Evolutionary conservation across 83 land plant genomes (phyloP), one percentile per base, ranked within the genome.

Genomic region (Diphasiastrum complanatum): DNA sequence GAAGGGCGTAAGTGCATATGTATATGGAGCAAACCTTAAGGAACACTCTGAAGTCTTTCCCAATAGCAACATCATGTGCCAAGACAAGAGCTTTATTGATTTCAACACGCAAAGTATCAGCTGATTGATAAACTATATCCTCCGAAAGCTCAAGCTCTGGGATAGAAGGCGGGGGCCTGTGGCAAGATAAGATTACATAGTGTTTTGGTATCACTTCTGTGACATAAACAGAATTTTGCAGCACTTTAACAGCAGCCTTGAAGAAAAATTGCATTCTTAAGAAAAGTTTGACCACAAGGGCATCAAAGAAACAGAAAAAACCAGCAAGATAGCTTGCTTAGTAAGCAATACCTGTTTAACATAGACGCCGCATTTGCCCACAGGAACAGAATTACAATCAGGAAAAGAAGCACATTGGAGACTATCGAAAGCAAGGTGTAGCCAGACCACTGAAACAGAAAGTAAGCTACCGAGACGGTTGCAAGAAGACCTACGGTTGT

Each of bases 151-250:
- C 47, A 54, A 85, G 40, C 47, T 79, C 65, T 20, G 95, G 95
- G 16, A 88, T 61, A 0, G 84, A 86, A 33, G 95, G 95, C 4
- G 83, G 80, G 35, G 86, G 82, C 73, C 95, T 88, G 72, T 5
- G 27, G 45, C 38, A 22, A 60, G 63, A 16, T 38, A 40, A 22
- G 63, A 48, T 27, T 60, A 11, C 30, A 40, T 60, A 25, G 48
- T 18, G 56, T 40, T 5, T 19, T 28, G 2, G n/a, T n/a, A n/a
- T n/a, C n/a, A n/a, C n/a, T n/a, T n/a, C n/a, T n/a, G n/a, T n/a
- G 51, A 2, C 51, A 4, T n/a, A 1, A 62, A 30, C 36, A 56
- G 50, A 31, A 12, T 11, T 8, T 0, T 20, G 4, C 22, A 10
- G 33, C 57, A 20, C 46, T 56, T 68, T n/a, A 53, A 32, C 24